These are phyloP conservation scores for Alternaria ethzedia DNA, from an alignment of 2,329 filamentous ascomycete genomes.

Conservation along the genomic window DNA sequence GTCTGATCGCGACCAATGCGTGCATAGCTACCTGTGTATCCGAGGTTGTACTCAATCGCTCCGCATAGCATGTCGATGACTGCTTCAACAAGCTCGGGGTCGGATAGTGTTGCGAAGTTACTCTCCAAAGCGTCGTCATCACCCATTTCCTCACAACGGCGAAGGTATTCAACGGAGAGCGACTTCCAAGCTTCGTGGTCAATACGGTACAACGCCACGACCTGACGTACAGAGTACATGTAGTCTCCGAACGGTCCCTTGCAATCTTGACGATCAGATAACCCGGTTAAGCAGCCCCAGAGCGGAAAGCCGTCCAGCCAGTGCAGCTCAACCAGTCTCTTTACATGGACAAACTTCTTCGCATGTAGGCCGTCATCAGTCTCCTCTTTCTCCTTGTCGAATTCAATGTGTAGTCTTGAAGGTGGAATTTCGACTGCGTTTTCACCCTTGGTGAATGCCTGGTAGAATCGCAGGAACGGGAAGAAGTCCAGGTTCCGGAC, in stretches of 20 bases:
- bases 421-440: background rate
- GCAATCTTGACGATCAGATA: background rate
- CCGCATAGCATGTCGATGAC: background rate
- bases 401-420: background rate
- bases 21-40: background rate
- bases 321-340: background rate
- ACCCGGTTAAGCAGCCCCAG: slow-evolving; percentile 3
- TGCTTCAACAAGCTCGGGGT: background rate
- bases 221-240: slow-evolving; percentile 7
- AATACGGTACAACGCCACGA: slow-evolving; percentile 1
- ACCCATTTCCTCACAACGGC: background rate
- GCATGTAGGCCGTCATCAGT: background rate
- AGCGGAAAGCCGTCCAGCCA: slow-evolving; percentile 7
- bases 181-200: background rate
- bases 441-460: background rate
- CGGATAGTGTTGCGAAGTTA: background rate
- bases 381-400: background rate
- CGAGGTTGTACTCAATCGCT: background rate
- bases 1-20: background rate
- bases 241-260: background rate
- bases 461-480: slow-evolving; percentile 1
- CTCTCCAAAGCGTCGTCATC: background rate
- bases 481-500: background rate
- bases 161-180: background rate
- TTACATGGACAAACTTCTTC: background rate